phyloP scores from a whole-genome alignment of 176 grass and related monocot species.

The Triticum monococcum region DNA sequence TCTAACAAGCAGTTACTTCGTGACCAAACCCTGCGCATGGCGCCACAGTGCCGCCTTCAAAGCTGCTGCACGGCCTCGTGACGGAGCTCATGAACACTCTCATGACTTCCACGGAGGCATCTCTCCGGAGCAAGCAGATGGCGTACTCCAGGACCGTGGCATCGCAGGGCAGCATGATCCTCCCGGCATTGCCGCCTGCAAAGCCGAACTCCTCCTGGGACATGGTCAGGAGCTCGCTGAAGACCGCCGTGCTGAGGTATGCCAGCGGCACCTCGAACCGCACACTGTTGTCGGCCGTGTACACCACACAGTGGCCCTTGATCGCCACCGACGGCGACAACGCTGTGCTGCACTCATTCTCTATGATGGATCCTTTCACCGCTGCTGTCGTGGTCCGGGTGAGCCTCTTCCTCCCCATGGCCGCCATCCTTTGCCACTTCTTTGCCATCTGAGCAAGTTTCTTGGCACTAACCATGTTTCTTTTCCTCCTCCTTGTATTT shows the following conservation, averaged over 20 bases:
- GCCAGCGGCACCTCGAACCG: slow-evolving; percentile 51
- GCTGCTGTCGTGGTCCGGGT: not conserved
- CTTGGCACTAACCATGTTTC: slow-evolving; percentile 45
- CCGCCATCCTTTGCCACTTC: slow-evolving; percentile 48
- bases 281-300: slow-evolving; percentile 20
- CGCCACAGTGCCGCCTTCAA: not conserved
- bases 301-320: slow-evolving; percentile 54
- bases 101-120: slow-evolving; percentile 29
- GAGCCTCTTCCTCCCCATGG: slow-evolving; percentile 38
- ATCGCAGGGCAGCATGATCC: slow-evolving; percentile 52
- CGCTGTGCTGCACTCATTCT: not conserved
- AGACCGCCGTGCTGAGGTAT: slow-evolving; percentile 32
- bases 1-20: not conserved
- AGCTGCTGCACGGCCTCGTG: slow-evolving; percentile 13
- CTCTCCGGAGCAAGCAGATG: slow-evolving; percentile 38
- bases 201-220: slow-evolving; percentile 60
- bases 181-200: not conserved
- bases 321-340: not conserved
- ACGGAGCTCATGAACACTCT: slow-evolving; percentile 40
- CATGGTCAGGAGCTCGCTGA: slow-evolving; percentile 48
- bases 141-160: slow-evolving; percentile 39
- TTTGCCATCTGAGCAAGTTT: slow-evolving; percentile 38
- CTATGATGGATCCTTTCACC: not conserved
- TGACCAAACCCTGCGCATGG: not conserved
- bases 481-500: not conserved